These are phyloP conservation scores for Prunus yedoensis DNA, from an alignment of 331 rosid species.

Conservation along the genomic window DNA sequence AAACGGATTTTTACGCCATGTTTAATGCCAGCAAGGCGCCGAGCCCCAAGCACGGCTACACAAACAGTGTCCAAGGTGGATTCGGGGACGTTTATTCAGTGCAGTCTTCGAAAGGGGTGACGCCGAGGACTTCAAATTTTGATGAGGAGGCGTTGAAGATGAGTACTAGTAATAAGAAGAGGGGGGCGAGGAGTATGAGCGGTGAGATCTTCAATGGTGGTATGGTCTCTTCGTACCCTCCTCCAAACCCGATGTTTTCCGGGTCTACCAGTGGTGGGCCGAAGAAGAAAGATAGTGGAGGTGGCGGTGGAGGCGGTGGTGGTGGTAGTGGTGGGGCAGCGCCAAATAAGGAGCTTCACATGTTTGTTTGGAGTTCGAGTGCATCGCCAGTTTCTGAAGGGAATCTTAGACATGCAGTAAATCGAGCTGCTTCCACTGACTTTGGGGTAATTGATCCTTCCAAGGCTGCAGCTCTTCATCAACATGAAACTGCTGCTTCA, in stretches of 20 bases:
- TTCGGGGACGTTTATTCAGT: conserved; percentile 27
- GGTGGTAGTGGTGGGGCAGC: neutral
- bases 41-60: conserved; percentile 81
- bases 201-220: conserved; percentile 73
- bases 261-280: conserved; percentile 55
- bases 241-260: conserved; percentile 80
- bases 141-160: conserved; percentile 71
- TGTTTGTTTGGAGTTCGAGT: conserved; percentile 97
- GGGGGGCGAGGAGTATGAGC: conserved; percentile 70
- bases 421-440: conserved; percentile 61
- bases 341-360: conserved; percentile 77
- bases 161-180: conserved; percentile 39
- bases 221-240: conserved; percentile 57
- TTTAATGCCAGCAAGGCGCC: conserved; percentile 76
- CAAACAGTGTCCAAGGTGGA: conserved; percentile 51
- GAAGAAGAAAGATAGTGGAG: conserved; percentile 55
- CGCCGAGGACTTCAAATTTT: no score
- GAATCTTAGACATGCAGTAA: conserved; percentile 67
- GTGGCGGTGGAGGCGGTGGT: neutral
- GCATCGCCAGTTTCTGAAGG: conserved; percentile 95
- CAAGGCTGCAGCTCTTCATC: conserved; percentile 40
- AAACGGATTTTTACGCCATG: conserved; percentile 84
- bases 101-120: no score
- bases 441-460: conserved; percentile 52
- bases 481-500: conserved; percentile 54